Percentiles rank a stretch among this genome's conserved stretches.
Conservation (phyloP, 1,284 basidiomycete genomes). For the Apiotrichum laibachii region DNA sequence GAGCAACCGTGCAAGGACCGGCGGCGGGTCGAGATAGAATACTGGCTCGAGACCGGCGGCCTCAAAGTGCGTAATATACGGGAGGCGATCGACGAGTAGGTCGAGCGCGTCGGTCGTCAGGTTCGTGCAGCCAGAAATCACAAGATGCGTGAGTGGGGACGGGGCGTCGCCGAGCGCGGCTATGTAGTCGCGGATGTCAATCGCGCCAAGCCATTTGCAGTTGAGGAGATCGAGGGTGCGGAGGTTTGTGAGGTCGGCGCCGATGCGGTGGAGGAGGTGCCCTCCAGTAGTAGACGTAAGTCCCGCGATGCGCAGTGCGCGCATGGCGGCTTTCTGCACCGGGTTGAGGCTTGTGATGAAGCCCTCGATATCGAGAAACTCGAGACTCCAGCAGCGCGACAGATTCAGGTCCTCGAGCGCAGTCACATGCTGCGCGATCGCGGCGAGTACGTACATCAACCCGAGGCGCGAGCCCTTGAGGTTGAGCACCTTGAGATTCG, state of each 20-base stretch:
- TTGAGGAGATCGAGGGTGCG: conserved; percentile 80
- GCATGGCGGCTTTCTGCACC: conserved; percentile 19
- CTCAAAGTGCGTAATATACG: conserved; percentile 75
- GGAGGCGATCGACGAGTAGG: conserved; percentile 68
- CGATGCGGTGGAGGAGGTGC: conserved; percentile 60
- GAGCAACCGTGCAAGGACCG: conserved; percentile 14
- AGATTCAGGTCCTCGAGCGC: conserved; percentile 66
- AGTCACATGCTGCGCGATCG: conserved; percentile 56
- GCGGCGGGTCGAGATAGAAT: conserved; percentile 27
- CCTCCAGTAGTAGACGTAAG: conserved; percentile 57
- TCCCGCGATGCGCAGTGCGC: conserved; percentile 61
- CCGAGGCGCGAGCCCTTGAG: conserved; percentile 61
- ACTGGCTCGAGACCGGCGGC: conserved; percentile 62
- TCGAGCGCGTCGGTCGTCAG: conserved; percentile 72
- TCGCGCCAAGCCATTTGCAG: conserved; percentile 39
- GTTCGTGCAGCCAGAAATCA: conserved; percentile 68
- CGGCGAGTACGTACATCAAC: conserved; percentile 5
- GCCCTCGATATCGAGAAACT: conserved; percentile 58
- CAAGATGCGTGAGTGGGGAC: conserved; percentile 68
- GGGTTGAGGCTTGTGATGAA: conserved; percentile 43
- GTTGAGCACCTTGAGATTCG: conserved; percentile 60
- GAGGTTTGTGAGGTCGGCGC: conserved; percentile 64
- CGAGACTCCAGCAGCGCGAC: conserved; percentile 67
- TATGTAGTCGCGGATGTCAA: conserved; percentile 54
- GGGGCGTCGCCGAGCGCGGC: conserved; percentile 6